phyloP scores from a whole-genome alignment of 2,329 filamentous ascomycete genomes.

The Neopestalotiopsis sp. region DNA sequence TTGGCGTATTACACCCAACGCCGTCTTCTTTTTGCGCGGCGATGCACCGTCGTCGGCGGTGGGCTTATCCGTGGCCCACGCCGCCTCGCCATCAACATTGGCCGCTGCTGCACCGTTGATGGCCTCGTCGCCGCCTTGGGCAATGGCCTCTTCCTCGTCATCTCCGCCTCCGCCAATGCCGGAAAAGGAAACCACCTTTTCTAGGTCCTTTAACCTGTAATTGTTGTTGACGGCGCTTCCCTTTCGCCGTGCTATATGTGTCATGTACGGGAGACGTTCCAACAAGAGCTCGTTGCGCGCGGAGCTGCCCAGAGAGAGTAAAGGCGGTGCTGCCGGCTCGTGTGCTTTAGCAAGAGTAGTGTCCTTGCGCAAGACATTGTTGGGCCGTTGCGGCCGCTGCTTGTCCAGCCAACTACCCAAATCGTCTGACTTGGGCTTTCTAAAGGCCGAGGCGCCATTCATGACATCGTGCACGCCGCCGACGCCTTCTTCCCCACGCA shows the following conservation, averaged over 20 bases:
- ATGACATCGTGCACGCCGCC: conserved; percentile 43
- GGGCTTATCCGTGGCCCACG: conserved; percentile 68
- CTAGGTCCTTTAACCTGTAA: conserved; percentile 40
- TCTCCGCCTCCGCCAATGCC: conserved; percentile 52
- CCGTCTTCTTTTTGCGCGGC: conserved; percentile 50
- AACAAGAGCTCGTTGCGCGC: conserved; percentile 78
- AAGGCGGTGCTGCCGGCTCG: conserved; percentile 37
- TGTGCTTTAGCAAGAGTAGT: conserved; percentile 25
- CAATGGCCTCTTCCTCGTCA: conserved; percentile 30
- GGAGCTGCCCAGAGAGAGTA: conserved; percentile 67
- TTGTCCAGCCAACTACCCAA: conserved; percentile 29
- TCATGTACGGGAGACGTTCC: conserved; percentile 86
- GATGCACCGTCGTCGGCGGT: conserved; percentile 55
- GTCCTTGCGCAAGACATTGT: conserved; percentile 29
- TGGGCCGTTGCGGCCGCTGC: conserved; percentile 26
- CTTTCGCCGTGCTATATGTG: conserved; percentile 62
- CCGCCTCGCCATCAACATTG: conserved; percentile 36
- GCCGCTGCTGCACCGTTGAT: conserved; percentile 31
- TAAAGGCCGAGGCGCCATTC: conserved; percentile 55
- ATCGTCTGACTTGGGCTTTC: conserved; percentile 44
- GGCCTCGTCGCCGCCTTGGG: conserved; percentile 47
- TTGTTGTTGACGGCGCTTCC: conserved; percentile 5
- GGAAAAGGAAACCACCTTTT: conserved; percentile 71
- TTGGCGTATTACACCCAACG: conserved; percentile 40
- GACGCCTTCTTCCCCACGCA: conserved; percentile 59